A percentile compares a stretch with the other conserved stretches of the same genome.
Evolutionary conservation across 306 rosid species (phyloP).

Genomic region (Gynostemma pentaphyllum): DNA sequence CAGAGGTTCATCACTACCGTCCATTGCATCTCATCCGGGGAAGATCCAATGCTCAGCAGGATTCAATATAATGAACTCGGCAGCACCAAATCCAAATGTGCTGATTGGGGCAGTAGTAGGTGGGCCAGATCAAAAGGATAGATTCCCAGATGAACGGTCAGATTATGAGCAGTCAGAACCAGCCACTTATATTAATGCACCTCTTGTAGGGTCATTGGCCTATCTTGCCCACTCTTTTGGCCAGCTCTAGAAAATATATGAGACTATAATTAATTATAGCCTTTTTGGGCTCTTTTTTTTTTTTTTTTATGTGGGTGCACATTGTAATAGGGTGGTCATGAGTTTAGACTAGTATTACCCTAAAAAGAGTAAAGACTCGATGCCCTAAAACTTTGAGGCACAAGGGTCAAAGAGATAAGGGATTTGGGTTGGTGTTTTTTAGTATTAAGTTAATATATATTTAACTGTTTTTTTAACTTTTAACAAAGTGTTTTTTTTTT

Average conservation of each 20-base stretch:
- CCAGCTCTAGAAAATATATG: slow-evolving; percentile 36
- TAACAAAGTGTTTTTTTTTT: no score
- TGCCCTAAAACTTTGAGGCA: no score
- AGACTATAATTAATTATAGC: no score
- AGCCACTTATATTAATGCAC: slow-evolving; percentile 56
- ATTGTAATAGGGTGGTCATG: no score
- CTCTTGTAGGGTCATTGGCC: slow-evolving; percentile 49
- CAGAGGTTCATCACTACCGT: slow-evolving; percentile 58
- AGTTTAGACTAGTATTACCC: no score
- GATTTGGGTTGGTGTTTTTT: no score
- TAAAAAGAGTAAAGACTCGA: no score
- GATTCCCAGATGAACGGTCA: slow-evolving; percentile 55
- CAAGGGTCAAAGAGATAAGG: no score
- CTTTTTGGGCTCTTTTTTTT: neutral
- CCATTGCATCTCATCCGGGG: slow-evolving; percentile 31
- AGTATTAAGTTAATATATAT: no score
- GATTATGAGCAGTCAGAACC: slow-evolving; percentile 66
- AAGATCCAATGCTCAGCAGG: slow-evolving; percentile 62
- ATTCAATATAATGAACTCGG: slow-evolving; percentile 42
- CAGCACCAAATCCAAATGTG: slow-evolving; percentile 46
- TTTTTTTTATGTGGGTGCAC: no score
- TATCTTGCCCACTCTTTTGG: slow-evolving; percentile 62
- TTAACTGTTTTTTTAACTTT: no score
- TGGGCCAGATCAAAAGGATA: slow-evolving; percentile 48
- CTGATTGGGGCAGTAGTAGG: slow-evolving; percentile 53